Conservation (phyloP, 495 filamentous ascomycete species). For the Aspergillus olivimuriae region DNA sequence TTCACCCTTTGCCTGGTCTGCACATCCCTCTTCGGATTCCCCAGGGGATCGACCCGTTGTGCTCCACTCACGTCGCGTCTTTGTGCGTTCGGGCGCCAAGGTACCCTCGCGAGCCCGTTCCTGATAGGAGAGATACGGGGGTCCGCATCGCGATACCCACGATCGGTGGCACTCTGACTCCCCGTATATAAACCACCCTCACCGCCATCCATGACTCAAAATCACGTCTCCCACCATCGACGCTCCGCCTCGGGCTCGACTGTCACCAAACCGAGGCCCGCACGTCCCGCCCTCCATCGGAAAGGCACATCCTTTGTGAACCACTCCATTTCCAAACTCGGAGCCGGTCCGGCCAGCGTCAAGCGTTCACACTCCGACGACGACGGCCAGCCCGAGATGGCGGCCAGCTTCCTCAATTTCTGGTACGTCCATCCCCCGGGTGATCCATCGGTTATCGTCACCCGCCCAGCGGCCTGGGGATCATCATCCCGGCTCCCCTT, state of each 20-base stretch:
- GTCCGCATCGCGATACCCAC: neutral
- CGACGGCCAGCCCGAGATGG: constrained; percentile 46
- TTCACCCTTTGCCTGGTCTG: constrained; percentile 7
- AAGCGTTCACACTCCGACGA: constrained; percentile 35
- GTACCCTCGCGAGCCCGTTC: constrained; percentile 34
- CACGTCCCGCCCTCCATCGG: constrained; percentile 30
- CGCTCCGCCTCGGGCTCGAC: constrained; percentile 31
- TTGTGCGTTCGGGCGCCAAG: constrained; percentile 15
- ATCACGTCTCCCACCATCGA: constrained; percentile 25
- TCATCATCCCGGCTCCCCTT: constrained; percentile 10
- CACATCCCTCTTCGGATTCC: constrained; percentile 29
- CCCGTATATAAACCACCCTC: constrained; percentile 23
- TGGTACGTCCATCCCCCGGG: constrained; percentile 52
- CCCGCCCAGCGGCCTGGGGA: neutral
- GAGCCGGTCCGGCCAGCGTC: constrained; percentile 24
- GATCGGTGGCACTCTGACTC: no score
- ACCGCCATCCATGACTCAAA: constrained; percentile 44
- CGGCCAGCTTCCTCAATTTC: constrained; percentile 58
- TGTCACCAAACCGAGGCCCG: constrained; percentile 26
- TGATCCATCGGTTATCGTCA: constrained; percentile 5
- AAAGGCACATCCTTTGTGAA: constrained; percentile 29
- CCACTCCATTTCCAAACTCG: constrained; percentile 35
- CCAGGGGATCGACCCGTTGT: constrained; percentile 17
- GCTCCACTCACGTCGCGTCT: constrained; percentile 22
- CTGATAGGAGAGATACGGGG: constrained; percentile 10